Percentiles rank a stretch among this genome's conserved stretches.
Evolutionary conservation across 768 basidiomycete genomes (phyloP).

Genomic region (Termitomyces sp.): DNA sequence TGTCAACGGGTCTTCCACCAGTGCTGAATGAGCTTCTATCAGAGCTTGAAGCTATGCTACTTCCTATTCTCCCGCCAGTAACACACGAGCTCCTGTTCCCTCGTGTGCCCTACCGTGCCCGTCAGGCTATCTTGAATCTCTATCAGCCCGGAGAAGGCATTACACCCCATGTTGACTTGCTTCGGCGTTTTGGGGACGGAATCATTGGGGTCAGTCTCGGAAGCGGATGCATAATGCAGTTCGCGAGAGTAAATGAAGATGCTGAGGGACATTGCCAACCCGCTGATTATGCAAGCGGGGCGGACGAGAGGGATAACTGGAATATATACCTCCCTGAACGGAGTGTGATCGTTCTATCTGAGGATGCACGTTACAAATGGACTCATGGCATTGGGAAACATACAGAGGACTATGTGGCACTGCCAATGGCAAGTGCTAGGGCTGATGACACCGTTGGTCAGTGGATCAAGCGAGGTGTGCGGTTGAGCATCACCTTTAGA

Average conservation of each 20-base stretch:
- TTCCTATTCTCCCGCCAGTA: slow-evolving; percentile 43
- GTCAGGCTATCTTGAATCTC: slow-evolving; percentile 88
- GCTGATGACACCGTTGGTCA: slow-evolving; percentile 17
- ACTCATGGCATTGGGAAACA: slow-evolving; percentile 80
- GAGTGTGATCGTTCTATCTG: slow-evolving; percentile 74
- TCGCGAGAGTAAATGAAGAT: slow-evolving; percentile 32
- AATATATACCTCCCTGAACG: slow-evolving; percentile 73
- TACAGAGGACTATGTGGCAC: slow-evolving; percentile 56
- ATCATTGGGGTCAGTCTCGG: slow-evolving; percentile 86
- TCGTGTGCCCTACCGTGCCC: slow-evolving; percentile 38
- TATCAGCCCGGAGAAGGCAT: slow-evolving; percentile 92
- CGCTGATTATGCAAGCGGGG: background rate
- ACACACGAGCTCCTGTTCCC: slow-evolving; percentile 65
- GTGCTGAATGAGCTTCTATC: slow-evolving; percentile 53
- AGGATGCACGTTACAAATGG: slow-evolving; percentile 83
- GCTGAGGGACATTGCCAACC: background rate
- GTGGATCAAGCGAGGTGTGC: slow-evolving; percentile 49
- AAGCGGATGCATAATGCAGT: slow-evolving; percentile 79
- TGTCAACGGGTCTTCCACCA: slow-evolving; percentile 48
- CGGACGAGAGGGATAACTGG: slow-evolving; percentile 23
- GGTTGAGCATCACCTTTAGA: slow-evolving; percentile 83
- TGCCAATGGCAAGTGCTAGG: slow-evolving; percentile 14
- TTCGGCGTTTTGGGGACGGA: slow-evolving; percentile 81
- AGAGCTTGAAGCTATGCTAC: slow-evolving; percentile 44
- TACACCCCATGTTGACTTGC: slow-evolving; percentile 81